Conservation (phyloP, 2,329 filamentous ascomycete species). For the Cytospora leucostoma region DNA sequence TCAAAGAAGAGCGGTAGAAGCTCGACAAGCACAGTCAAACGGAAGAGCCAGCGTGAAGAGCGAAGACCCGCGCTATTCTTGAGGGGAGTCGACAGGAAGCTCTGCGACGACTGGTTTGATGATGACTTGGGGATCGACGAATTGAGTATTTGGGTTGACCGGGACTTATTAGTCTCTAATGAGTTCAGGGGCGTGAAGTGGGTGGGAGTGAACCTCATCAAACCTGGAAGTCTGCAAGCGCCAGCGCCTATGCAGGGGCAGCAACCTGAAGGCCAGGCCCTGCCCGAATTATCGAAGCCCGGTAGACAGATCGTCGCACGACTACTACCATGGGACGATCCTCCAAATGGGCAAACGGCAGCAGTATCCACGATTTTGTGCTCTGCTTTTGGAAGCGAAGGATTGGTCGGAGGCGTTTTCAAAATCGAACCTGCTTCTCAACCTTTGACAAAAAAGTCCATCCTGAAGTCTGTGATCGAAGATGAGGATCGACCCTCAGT, state of each 20-base stretch:
- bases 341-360: conserved; percentile 77
- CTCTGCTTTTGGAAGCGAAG: conserved; percentile 67
- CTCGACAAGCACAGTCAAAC: conserved; percentile 66
- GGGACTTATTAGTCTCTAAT: conserved; percentile 70
- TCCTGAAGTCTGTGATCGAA: conserved; percentile 47
- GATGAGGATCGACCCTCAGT: conserved; percentile 32
- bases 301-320: conserved; percentile 74
- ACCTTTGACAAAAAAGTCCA: conserved; percentile 66
- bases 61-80: conserved; percentile 72
- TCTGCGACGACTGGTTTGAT: conserved; percentile 78
- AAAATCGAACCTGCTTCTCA: conserved; percentile 81
- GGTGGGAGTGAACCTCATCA: conserved; percentile 83
- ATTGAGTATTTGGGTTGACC: conserved; percentile 82
- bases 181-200: conserved; percentile 75
- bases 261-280: conserved; percentile 66
- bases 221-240: conserved; percentile 73
- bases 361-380: conserved; percentile 80
- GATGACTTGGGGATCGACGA: conserved; percentile 58
- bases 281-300: conserved; percentile 51
- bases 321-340: conserved; percentile 78
- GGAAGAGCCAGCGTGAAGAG: conserved; percentile 60
- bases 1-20: conserved; percentile 79
- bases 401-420: conserved; percentile 81
- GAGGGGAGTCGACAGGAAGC: conserved; percentile 71
- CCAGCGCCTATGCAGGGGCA: conserved; percentile 69